Evolutionary conservation across 73 alveolate genomes (phyloP).

Genomic region (Chromera velia): DNA sequence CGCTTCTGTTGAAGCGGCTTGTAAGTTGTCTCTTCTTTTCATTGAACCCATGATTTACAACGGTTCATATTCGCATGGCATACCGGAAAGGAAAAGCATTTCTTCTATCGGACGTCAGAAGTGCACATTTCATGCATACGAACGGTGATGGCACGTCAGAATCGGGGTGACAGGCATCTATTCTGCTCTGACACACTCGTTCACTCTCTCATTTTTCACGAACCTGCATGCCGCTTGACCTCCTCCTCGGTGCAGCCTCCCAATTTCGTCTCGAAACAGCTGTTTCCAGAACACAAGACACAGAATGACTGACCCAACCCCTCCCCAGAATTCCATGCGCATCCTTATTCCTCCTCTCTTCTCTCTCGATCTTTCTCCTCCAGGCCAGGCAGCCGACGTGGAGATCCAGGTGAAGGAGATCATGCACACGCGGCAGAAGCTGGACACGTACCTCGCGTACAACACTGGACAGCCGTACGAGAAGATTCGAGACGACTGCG

Average conservation of each 20-base stretch:
- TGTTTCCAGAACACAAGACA: neutral
- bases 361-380: too few relatives aligned
- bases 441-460: conserved; percentile 8
- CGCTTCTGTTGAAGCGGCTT: too few relatives aligned
- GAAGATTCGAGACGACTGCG: conserved; percentile 22
- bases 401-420: conserved; percentile 46
- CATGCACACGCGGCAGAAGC: conserved; percentile 18
- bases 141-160: too few relatives aligned
- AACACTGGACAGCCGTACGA: neutral
- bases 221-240: neutral
- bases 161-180: too few relatives aligned
- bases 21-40: too few relatives aligned
- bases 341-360: too few relatives aligned
- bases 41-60: too few relatives aligned
- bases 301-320: neutral
- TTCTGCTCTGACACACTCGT: too few relatives aligned
- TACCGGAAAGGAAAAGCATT: too few relatives aligned
- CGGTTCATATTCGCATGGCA: too few relatives aligned
- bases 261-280: neutral
- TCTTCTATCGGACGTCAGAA: too few relatives aligned
- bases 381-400: conserved; percentile 41
- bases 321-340: neutral
- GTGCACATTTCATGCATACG: too few relatives aligned
- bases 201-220: neutral
- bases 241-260: neutral